Evolutionary conservation across 2,329 filamentous ascomycete species (phyloP), one percentile per base, ranked within the genome.

Genomic region (Fusarium protoensiforme): DNA sequence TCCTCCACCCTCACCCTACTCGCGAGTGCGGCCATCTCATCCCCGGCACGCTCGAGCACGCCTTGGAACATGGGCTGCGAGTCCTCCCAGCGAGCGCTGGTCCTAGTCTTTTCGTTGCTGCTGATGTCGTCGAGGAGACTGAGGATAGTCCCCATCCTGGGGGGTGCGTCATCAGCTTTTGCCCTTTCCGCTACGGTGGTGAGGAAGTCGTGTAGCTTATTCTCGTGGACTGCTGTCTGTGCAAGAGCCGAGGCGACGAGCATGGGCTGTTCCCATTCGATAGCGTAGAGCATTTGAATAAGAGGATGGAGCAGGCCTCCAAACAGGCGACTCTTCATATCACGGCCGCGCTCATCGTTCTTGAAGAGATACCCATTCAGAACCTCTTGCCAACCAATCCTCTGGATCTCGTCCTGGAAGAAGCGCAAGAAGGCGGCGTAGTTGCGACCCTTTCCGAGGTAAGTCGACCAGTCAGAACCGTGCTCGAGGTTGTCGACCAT

Each of bases 201-300:
- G 31, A 96, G 85, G 69, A 92, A 89, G 0, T 80, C 72, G 2
- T 82, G 84, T 2, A 92, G 85, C 81, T 88, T 87, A 48, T 87
- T 83, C 8, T 86, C 83, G 78, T 97, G 94, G 2, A 94, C 89
- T 9, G 92, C 90, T 2, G 92, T 87, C 83, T 97, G 92, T 1
- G 95, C 94, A 20, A 98, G 88, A 1, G 86, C 94, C 82, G 96
- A 90, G 7, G 94, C 94, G 31, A 98, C 87, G 67, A 97, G 91
- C 39, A 93, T 93, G 2, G 94, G 94, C 78, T 97, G 94, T 11
- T 88, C 81, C 84, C 94, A 97, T 79, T 97, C 94, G 38, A 98
- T 80, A 6, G 93, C 95, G 78, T 94, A 97, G 57, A 94, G 93
- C 22, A 97, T 87, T 79, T 97, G 94, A 71, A 98, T 95, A 18